Base-by-base conservation (phyloP, 1,284 basidiomycete genomes). In the Phellinidium pouzarii region DNA sequence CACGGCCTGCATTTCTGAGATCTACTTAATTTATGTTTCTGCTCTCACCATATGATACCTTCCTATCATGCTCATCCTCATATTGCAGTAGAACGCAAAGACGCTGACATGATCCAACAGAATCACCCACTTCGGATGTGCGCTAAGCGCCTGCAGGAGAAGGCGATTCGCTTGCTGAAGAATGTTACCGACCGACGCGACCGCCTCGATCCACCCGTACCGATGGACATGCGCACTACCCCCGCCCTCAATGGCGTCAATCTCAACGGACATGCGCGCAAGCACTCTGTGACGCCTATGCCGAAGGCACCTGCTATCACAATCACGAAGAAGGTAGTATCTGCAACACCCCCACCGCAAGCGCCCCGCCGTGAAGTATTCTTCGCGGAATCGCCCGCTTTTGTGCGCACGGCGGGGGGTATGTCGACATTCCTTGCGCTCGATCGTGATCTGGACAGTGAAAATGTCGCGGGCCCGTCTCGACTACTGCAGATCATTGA, bases 141-240 rank as follows among this genome's bases (percentile, higher is more conserved):
- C 56, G 91, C 88, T 1, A 76, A 77, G 54, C 84, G 88, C 44
- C 77, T 96, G 60, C 79, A 80, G 60, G 72, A 75, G 59, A 93
- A 94, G 66, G 85, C 91, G 0, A 86, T 92, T 54, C 77, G 84
- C 60, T 77, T 97, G 25, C 79, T 98, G 27, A 82, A 83, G 61
- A 87, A 94, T 62, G 84, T 98, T 58, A 89, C 87, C 1, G 95
- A 98, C 66, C 82, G 84, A 58, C 87, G 85, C 62, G 92, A 95
- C 59, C 78, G 85, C 48, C 70, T 72, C 4, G 84, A 84, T 60
- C 84, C 82, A 17, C 64, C 64, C 57, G 81, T 81, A 45, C 81
- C 81, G 26, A 62, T 70, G 43, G 71, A 78, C 56, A 68, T 79
- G 14, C 55, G 45, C 49, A 38, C 50, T 25, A 34, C 31, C 3